Evolutionary conservation across 2,329 filamentous ascomycete species (phyloP).

Genomic region (Zymoseptoria pseudotritici): DNA sequence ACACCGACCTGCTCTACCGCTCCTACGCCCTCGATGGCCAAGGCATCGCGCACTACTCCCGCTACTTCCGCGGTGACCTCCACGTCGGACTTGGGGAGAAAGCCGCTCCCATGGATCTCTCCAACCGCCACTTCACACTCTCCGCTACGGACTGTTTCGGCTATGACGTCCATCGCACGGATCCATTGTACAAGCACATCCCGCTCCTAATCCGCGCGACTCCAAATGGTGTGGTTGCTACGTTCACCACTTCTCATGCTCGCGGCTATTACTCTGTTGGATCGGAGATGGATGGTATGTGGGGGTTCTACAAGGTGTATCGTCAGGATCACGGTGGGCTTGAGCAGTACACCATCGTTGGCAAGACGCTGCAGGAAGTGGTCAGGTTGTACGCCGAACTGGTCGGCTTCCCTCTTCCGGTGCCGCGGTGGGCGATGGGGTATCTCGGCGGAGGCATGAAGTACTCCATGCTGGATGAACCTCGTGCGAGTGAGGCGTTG

Average conservation of each 20-base stretch:
- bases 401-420: slow-evolving; percentile 59
- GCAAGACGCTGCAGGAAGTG: slow-evolving; percentile 58
- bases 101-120: slow-evolving; percentile 64
- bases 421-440: slow-evolving; percentile 65
- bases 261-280: slow-evolving; percentile 60
- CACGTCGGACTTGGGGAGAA: slow-evolving; percentile 68
- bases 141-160: slow-evolving; percentile 66
- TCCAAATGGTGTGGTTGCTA: slow-evolving; percentile 55
- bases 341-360: slow-evolving; percentile 63
- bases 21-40: slow-evolving; percentile 57
- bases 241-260: slow-evolving; percentile 60
- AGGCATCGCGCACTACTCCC: slow-evolving; percentile 58
- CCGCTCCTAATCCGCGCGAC: slow-evolving; percentile 64
- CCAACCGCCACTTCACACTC: slow-evolving; percentile 57
- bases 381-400: slow-evolving; percentile 60
- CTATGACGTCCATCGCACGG: slow-evolving; percentile 63
- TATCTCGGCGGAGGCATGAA: slow-evolving; percentile 64
- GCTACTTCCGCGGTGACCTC: slow-evolving; percentile 54
- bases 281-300: slow-evolving; percentile 67
- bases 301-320: slow-evolving; percentile 68
- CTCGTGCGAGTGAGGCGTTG: slow-evolving; percentile 49
- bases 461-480: slow-evolving; percentile 52
- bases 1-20: slow-evolving; percentile 56
- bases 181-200: slow-evolving; percentile 70
- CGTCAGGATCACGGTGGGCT: slow-evolving; percentile 65